phyloP scores from a whole-genome alignment of 371 early-diverging fungal species.

The Lichtheimia corymbifera region DNA sequence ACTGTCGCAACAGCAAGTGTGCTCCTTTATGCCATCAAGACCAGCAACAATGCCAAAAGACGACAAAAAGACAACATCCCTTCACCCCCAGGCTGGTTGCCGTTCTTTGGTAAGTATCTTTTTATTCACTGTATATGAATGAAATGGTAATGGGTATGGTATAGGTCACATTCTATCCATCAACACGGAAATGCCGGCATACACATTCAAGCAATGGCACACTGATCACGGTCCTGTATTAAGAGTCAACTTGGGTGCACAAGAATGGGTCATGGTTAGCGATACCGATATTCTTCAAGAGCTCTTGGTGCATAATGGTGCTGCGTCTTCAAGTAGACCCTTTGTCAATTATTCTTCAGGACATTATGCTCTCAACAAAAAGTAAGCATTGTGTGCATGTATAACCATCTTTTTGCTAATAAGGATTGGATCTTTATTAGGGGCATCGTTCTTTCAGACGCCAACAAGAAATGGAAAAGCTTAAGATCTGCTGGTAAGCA shows the following conservation, averaged over 20 bases:
- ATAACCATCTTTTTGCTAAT: background rate
- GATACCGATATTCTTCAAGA: slow-evolving; percentile 20
- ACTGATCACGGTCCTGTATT: slow-evolving; percentile 9
- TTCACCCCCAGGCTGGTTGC: background rate
- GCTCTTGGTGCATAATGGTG: slow-evolving; percentile 14
- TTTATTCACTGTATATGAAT: background rate
- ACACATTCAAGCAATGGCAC: slow-evolving; percentile 6
- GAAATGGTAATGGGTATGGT: background rate
- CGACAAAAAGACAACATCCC: background rate
- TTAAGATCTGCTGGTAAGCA: slow-evolving; percentile 9
- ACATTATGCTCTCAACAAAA: slow-evolving; percentile 18
- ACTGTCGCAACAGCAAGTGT: background rate
- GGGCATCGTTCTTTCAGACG: slow-evolving; percentile 10
- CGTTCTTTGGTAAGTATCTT: slow-evolving; percentile 1
- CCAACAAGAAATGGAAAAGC: slow-evolving; percentile 15
- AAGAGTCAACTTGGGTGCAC: slow-evolving; percentile 19
- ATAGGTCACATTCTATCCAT: slow-evolving; percentile 3
- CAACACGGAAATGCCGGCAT: background rate
- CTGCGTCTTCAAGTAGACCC: slow-evolving; percentile 9
- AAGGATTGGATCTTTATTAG: background rate
- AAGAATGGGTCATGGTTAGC: slow-evolving; percentile 15
- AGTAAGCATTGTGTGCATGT: background rate
- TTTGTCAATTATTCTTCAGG: slow-evolving; percentile 8
- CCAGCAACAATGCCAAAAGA: background rate
- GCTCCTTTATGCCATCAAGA: background rate